Evolutionary conservation across 345 rosid genomes (phyloP).

Genomic region (Adansonia digitata): DNA sequence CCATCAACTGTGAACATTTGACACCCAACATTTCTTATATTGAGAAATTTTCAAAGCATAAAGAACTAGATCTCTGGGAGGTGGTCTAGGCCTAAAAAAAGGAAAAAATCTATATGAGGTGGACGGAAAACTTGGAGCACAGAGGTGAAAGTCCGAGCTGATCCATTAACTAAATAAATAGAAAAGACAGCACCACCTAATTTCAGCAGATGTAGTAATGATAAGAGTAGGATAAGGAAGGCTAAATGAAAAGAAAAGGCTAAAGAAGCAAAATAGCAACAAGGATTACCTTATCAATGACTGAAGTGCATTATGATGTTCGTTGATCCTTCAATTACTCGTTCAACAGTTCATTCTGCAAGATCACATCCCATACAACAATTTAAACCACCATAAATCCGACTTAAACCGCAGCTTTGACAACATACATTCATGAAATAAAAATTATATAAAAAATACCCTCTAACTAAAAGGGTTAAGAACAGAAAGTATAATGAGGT

Average conservation of each 20-base stretch:
- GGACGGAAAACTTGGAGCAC: not conserved
- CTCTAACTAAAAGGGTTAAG: not conserved
- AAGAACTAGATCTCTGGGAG: not conserved
- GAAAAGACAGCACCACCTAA: not conserved
- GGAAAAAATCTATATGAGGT: not conserved
- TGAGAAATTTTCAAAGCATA: not conserved
- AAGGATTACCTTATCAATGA: conserved; percentile 45
- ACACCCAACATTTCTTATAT: not conserved
- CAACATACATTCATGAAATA: not conserved
- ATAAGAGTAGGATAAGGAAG: not conserved
- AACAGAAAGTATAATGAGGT: not conserved
- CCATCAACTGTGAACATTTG: not conserved
- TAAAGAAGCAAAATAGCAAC: not conserved
- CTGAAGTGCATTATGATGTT: conserved; percentile 53
- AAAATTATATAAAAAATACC: not conserved
- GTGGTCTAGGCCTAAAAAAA: not conserved
- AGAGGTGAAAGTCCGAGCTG: not conserved
- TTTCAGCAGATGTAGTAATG: not conserved
- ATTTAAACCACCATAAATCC: no score
- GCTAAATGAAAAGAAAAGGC: not conserved
- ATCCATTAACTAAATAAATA: not conserved
- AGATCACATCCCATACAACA: not conserved
- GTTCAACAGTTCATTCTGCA: conserved; percentile 52
- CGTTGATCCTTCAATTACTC: conserved; percentile 46
- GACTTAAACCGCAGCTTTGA: not conserved